These are phyloP conservation scores for Plectosphaerella sp. DNA, from an alignment of 2,329 filamentous ascomycete genomes.

Conservation along the genomic window DNA sequence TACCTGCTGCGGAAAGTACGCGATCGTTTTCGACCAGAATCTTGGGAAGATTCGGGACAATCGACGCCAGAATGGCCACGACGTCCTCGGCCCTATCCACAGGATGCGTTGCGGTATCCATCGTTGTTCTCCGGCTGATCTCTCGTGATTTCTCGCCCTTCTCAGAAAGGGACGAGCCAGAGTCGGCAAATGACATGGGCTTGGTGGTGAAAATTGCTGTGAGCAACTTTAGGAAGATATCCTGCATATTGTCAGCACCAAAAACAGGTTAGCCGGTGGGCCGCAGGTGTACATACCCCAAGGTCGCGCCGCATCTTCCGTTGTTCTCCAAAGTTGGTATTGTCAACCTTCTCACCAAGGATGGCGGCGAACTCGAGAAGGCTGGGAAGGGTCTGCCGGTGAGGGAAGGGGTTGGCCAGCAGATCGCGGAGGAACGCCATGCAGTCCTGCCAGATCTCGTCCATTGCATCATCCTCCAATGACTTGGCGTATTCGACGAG, in stretches of 20 bases:
- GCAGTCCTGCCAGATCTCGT: slow-evolving; percentile 97
- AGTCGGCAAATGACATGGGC: slow-evolving; percentile 67
- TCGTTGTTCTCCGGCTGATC: slow-evolving; percentile 30
- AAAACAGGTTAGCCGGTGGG: not conserved
- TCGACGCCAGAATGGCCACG: slow-evolving; percentile 70
- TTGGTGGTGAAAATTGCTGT: slow-evolving; percentile 93
- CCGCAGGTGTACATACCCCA: slow-evolving; percentile 56
- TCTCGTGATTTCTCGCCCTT: slow-evolving; percentile 32
- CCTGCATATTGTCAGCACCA: slow-evolving; percentile 46
- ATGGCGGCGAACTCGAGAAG: slow-evolving; percentile 86
- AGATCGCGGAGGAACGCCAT: slow-evolving; percentile 87
- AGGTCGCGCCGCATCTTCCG: slow-evolving; percentile 86
- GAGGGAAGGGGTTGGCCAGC: slow-evolving; percentile 88
- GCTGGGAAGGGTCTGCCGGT: slow-evolving; percentile 82
- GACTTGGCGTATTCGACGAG: slow-evolving; percentile 85
- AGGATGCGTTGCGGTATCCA: slow-evolving; percentile 22
- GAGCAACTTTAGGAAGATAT: slow-evolving; percentile 81
- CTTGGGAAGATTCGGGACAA: slow-evolving; percentile 75
- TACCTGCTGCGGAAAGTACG: slow-evolving; percentile 69
- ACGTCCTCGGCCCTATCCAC: slow-evolving; percentile 65
- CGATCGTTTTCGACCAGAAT: slow-evolving; percentile 85
- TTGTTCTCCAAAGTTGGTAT: slow-evolving; percentile 96
- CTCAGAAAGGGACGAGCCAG: slow-evolving; percentile 25
- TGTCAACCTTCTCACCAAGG: slow-evolving; percentile 91
- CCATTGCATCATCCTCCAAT: slow-evolving; percentile 93